A percentile compares a stretch with the other conserved stretches of the same genome.
Evolutionary conservation across 257 asterid genomes (phyloP).

Genomic region (Nicotiana attenuata): DNA sequence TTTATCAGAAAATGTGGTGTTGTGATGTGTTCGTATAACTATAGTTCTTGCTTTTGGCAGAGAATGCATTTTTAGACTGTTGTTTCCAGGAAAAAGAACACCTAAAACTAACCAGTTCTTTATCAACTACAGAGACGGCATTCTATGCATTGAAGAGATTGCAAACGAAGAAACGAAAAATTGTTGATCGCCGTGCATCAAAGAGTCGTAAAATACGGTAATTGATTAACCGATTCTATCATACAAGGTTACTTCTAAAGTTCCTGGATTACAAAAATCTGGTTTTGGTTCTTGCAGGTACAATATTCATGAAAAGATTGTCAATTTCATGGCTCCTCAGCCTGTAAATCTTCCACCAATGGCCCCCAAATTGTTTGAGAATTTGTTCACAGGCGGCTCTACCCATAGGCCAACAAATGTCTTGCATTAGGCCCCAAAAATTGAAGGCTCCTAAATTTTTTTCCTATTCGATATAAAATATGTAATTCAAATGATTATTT

Average conservation of each 20-base stretch:
- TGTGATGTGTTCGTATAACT: background rate
- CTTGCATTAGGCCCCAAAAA: background rate
- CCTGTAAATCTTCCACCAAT: slow-evolving; percentile 49
- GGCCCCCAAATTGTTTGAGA: slow-evolving; percentile 52
- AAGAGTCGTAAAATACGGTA: slow-evolving; percentile 93
- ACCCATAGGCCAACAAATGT: background rate
- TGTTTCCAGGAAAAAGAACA: background rate
- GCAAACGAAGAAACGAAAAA: slow-evolving; percentile 83
- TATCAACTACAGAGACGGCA: slow-evolving; percentile 54
- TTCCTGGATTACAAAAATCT: background rate
- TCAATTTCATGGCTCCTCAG: slow-evolving; percentile 83
- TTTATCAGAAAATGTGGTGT: background rate
- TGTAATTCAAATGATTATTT: background rate
- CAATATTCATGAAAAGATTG: slow-evolving; percentile 79
- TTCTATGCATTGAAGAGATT: slow-evolving; percentile 69
- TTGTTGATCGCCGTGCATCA: slow-evolving; percentile 90
- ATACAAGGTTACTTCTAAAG: background rate
- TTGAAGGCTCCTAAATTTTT: background rate
- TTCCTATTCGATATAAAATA: background rate
- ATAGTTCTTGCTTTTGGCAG: background rate
- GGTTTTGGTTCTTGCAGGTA: slow-evolving; percentile 49
- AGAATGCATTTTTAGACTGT: background rate
- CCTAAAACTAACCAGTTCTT: background rate
- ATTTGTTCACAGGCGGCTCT: slow-evolving; percentile 39
- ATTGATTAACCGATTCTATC: slow-evolving; percentile 9